A percentile compares a stretch with the other conserved stretches of the same genome.
phyloP scores from a whole-genome alignment of 2,329 filamentous ascomycete genomes.

The Cryphonectria radicalis region DNA sequence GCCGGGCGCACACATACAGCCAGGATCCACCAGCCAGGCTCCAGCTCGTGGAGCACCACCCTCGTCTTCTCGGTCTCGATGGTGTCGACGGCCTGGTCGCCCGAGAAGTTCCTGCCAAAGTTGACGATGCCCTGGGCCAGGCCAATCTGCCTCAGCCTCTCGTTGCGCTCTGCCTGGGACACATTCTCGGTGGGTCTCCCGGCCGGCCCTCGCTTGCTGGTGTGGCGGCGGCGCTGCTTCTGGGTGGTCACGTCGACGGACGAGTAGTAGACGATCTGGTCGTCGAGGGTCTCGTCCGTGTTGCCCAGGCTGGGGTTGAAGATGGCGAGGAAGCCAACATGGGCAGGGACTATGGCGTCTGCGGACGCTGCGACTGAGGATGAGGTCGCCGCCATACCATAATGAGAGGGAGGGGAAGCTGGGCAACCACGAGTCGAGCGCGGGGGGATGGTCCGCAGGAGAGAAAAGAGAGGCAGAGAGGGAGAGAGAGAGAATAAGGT shows the following conservation, averaged over 20 bases:
- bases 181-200: constrained; percentile 48
- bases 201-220: constrained; percentile 42
- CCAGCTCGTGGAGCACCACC: constrained; percentile 84
- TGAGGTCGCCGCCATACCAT: constrained; percentile 23
- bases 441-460: neutral
- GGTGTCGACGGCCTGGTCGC: constrained; percentile 74
- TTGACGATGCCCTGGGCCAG: constrained; percentile 95
- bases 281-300: constrained; percentile 62
- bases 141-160: constrained; percentile 88
- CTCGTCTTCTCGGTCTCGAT: constrained; percentile 91
- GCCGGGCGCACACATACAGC: constrained; percentile 52
- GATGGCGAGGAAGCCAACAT: constrained; percentile 88
- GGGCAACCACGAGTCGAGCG: neutral
- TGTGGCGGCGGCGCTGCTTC: constrained; percentile 43
- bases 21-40: constrained; percentile 93
- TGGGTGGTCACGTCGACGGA: constrained; percentile 56
- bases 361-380: constrained; percentile 10
- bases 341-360: constrained; percentile 67
- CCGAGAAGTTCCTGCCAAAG: constrained; percentile 87
- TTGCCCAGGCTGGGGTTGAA: constrained; percentile 84
- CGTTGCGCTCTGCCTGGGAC: constrained; percentile 73
- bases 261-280: constrained; percentile 94
- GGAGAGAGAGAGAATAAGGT: neutral
- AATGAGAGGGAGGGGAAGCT: neutral
- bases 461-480: too few relatives aligned